phyloP scores from a whole-genome alignment of 2,329 filamentous ascomycete genomes.

The Fusarium illudens region DNA sequence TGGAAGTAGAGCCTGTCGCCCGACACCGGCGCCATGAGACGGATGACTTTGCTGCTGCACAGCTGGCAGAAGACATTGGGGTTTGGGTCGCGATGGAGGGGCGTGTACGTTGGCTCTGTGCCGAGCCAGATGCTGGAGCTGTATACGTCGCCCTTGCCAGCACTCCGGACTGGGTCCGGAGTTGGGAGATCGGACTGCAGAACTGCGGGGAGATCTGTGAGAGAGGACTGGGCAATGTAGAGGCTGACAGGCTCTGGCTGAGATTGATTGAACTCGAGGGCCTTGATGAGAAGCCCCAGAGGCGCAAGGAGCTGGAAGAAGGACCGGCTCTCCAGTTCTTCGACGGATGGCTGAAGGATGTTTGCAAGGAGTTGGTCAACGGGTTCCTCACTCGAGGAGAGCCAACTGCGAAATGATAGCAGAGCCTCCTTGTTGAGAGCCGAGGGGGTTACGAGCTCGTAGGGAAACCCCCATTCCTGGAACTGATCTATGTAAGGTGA shows the following conservation, averaged over 20 bases:
- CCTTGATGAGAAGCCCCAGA: conserved; percentile 70
- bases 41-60: conserved; percentile 73
- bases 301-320: conserved; percentile 69
- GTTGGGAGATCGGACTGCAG: conserved; percentile 73
- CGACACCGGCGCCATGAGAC: conserved; percentile 71
- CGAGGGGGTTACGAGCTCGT: conserved; percentile 48
- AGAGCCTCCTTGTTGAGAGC: conserved; percentile 26
- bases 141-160: conserved; percentile 86
- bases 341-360: conserved; percentile 43
- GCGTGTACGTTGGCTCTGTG: conserved; percentile 84
- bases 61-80: conserved; percentile 92
- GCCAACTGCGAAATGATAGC: conserved; percentile 42
- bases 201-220: conserved; percentile 70
- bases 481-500: conserved; percentile 45
- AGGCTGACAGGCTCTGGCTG: conserved; percentile 55
- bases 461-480: conserved; percentile 48
- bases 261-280: conserved; percentile 56
- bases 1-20: conserved; percentile 71
- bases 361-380: conserved; percentile 45
- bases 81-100: conserved; percentile 91
- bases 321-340: conserved; percentile 35
- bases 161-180: conserved; percentile 68
- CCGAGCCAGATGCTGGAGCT: conserved; percentile 89
- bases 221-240: conserved; percentile 85
- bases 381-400: conserved; percentile 38